Evolutionary conservation across 495 filamentous ascomycete species (phyloP).

Genomic region (Lophiotrema nucula): DNA sequence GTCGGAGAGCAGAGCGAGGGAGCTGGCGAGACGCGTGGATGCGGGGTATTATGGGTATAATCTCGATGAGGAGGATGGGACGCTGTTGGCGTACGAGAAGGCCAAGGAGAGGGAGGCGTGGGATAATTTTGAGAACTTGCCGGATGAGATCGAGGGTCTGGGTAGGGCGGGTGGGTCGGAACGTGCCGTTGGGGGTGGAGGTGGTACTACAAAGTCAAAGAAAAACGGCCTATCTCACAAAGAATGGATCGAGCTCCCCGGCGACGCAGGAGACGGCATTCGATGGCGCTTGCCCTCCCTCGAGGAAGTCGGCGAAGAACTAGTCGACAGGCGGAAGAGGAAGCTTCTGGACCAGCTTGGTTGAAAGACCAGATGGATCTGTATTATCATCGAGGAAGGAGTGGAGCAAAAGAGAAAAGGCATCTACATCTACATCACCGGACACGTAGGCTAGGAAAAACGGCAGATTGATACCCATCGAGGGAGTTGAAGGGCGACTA

Average conservation of each 20-base stretch:
- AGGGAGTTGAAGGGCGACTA: too few relatives aligned
- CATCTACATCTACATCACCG: neutral
- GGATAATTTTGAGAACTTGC: constrained; percentile 57
- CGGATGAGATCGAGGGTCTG: constrained; percentile 28
- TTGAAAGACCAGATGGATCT: neutral
- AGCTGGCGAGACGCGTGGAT: constrained; percentile 82
- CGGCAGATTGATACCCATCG: constrained; percentile 24
- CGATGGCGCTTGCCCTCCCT: constrained; percentile 81
- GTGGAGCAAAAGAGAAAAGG: too few relatives aligned
- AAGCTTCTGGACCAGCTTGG: constrained; percentile 74
- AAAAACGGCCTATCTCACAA: constrained; percentile 30
- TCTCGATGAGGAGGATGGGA: constrained; percentile 88
- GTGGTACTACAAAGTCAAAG: constrained; percentile 50
- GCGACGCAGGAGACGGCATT: constrained; percentile 77
- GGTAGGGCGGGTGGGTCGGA: constrained; percentile 13
- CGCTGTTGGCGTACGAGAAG: constrained; percentile 75
- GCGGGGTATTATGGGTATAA: constrained; percentile 96
- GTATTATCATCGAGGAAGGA: too few relatives aligned
- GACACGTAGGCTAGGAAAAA: neutral
- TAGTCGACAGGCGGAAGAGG: constrained; percentile 80
- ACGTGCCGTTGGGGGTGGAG: too few relatives aligned
- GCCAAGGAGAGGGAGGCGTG: constrained; percentile 79
- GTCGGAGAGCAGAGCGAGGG: constrained; percentile 55
- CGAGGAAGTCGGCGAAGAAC: constrained; percentile 89
- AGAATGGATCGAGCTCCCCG: constrained; percentile 83